Conservation (phyloP, 2,329 filamentous ascomycete genomes). For the Coniochaeta ligniaria region DNA sequence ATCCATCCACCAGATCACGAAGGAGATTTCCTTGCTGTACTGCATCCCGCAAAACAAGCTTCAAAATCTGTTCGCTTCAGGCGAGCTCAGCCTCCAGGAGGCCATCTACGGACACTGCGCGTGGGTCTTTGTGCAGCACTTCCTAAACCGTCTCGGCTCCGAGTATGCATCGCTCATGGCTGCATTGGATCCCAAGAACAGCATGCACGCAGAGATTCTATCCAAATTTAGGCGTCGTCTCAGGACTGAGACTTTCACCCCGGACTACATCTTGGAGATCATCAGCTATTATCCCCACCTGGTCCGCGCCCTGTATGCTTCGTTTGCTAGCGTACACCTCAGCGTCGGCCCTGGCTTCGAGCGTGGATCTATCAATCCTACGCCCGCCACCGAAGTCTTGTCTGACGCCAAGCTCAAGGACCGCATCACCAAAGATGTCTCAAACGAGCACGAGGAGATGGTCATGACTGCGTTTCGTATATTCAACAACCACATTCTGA, state of each 20-base stretch:
- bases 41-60: constrained; percentile 98
- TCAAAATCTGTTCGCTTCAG: constrained; percentile 79
- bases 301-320: constrained; percentile 80
- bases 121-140: constrained; percentile 97
- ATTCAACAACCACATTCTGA: constrained; percentile 89
- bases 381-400: constrained; percentile 59
- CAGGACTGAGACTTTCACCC: constrained; percentile 93
- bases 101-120: constrained; percentile 96
- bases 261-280: constrained; percentile 97
- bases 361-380: constrained; percentile 44
- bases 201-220: constrained; percentile 76
- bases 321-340: constrained; percentile 83
- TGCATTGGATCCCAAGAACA: constrained; percentile 74
- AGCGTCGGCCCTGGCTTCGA: constrained; percentile 43
- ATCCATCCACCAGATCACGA: constrained; percentile 97
- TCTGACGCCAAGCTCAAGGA: constrained; percentile 68
- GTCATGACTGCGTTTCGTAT: constrained; percentile 95
- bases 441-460: constrained; percentile 94
- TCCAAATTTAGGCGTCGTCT: constrained; percentile 93
- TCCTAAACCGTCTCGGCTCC: constrained; percentile 87
- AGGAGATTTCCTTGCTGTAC: constrained; percentile 94
- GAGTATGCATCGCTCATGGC: constrained; percentile 86
- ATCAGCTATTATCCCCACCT: constrained; percentile 85
- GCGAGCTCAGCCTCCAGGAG: constrained; percentile 86
- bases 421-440: constrained; percentile 70